A percentile compares a stretch with the other conserved stretches of the same genome.
Evolutionary conservation across 208 protist species (phyloP).

Genomic region (Porcisia deanei): DNA sequence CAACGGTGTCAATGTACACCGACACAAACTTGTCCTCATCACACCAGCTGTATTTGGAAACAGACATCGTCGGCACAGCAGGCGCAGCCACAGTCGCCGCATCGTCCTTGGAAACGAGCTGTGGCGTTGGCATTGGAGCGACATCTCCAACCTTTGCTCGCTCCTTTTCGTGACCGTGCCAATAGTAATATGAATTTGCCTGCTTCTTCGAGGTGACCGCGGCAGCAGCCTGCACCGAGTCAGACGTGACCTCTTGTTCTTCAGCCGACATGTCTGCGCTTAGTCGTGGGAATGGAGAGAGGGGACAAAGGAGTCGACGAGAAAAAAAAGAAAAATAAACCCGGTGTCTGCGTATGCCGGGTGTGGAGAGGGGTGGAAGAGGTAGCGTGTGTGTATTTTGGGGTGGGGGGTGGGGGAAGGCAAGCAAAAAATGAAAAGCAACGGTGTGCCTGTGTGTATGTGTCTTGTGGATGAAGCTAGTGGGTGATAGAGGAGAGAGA

Average conservation of each 20-base stretch:
- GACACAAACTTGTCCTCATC: constrained; percentile 66
- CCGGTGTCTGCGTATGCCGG: too few relatives aligned
- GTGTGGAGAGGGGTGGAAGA: not conserved
- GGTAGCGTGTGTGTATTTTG: not conserved
- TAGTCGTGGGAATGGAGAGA: not conserved
- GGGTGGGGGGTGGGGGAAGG: not conserved
- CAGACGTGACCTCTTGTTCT: not conserved
- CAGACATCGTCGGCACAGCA: constrained; percentile 14
- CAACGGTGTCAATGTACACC: constrained; percentile 63
- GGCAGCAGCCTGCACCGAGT: not conserved
- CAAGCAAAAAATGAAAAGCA: not conserved
- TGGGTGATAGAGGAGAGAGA: not conserved
- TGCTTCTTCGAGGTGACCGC: constrained; percentile 33
- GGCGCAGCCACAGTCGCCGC: constrained; percentile 4
- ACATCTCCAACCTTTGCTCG: constrained; percentile 81
- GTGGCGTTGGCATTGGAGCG: constrained; percentile 70
- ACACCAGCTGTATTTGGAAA: constrained; percentile 80
- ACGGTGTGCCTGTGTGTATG: not conserved
- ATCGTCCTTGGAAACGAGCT: constrained; percentile 57
- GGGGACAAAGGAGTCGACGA: not conserved
- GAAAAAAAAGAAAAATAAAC: not conserved
- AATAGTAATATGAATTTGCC: constrained; percentile 86
- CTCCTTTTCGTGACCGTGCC: constrained; percentile 87
- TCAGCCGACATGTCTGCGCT: not conserved
- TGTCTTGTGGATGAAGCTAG: not conserved